Evolutionary conservation across 257 asterid genomes (phyloP), one percentile per base, ranked within the genome.

Genomic region (Lantana camara): DNA sequence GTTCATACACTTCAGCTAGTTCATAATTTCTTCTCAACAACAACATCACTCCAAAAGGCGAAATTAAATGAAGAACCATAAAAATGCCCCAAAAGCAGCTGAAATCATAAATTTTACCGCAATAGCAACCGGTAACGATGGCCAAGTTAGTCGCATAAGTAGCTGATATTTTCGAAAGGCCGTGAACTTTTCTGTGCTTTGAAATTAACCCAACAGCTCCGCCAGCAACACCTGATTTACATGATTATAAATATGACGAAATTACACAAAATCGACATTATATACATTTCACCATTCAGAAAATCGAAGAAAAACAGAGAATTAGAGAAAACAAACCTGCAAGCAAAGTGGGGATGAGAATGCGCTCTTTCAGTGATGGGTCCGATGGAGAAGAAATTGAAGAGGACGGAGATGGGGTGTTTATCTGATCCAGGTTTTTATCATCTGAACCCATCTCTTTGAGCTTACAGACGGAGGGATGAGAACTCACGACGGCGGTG

Each of bases 141-240:
- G 96, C 95, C 38, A 84, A 93, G 83, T 93, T 90, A 40, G 96
- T 42, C 4, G 99, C 99, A 72, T 90, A 93, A 24, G 91, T 73
- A 9, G 90, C 82, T 62, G 88, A 69, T 38, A 88, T 81, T 22
- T 75, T 72, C 34, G 92, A 72, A 59, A 84, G 66, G 40, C 96
- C 97, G 24, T 59, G 83, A 60, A 73, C 71, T 70, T 85, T 93
- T 32, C 90, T 69, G 70, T 90, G 88, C 87, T 81, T 93, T 7
- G 97, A 87, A 22, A 90, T 22, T 34, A 78, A 63, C 40, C 97
- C 99, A 54, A 80, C 82, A 60, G 85, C 92, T 66, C 89, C 97
- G 61, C 99, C 99, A 51, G 80, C 85, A 70, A 87, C 49, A 52
- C 99, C 99, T 93, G 57, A 67, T 66, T 63, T 38, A 68, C 13